Evolutionary conservation across 805 yeast genomes (phyloP), one percentile per base, ranked within the genome.

Genomic region (Spathaspora gorwiae): DNA sequence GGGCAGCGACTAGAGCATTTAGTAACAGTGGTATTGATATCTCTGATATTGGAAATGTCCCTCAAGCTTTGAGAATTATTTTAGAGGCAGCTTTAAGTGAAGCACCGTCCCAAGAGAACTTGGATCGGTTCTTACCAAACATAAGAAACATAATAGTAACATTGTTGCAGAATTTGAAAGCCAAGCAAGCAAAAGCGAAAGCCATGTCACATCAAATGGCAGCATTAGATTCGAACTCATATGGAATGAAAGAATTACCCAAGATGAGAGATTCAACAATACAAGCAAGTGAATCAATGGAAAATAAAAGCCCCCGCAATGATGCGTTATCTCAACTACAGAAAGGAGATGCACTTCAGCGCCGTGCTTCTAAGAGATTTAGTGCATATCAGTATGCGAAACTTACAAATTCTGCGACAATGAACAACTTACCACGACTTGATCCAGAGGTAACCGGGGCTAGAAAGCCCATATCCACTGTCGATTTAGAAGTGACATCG

Each of bases 301-400:
- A 35, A 26, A 35, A 14, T 13, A 35, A 5, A 2, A 24, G 3
- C 38, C 32, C 9, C 37, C 11, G 32, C 12, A 49, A 56, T 33
- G 89, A 84, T 54, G 89, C 96, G 0, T 70, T 90, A 27, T 72
- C 81, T 0, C 87, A 87, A 53, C 70, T 92, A 8, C 96, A 92
- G 56, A 81, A 83, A 39, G 88, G 90, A 3, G 87, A 87, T 40
- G 84, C 87, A 2, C 69, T 94, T 30, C 95, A 85, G 68, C 77
- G 99, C 53, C 78, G 97, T 49, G 99, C 98, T 0, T 90, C 97
- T 0, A 84, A 92, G 54, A 72, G 99, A 45, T 92, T 85, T 59
- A 89, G 97, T 5, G 97, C 97, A 0, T 92, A 90, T 49, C 98
- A 92, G 57, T 83, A 84, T 64, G 88, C 95, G 1, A 87, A 85